phyloP scores from a whole-genome alignment of 2,329 filamentous ascomycete genomes.

The Trichoderma gracile region DNA sequence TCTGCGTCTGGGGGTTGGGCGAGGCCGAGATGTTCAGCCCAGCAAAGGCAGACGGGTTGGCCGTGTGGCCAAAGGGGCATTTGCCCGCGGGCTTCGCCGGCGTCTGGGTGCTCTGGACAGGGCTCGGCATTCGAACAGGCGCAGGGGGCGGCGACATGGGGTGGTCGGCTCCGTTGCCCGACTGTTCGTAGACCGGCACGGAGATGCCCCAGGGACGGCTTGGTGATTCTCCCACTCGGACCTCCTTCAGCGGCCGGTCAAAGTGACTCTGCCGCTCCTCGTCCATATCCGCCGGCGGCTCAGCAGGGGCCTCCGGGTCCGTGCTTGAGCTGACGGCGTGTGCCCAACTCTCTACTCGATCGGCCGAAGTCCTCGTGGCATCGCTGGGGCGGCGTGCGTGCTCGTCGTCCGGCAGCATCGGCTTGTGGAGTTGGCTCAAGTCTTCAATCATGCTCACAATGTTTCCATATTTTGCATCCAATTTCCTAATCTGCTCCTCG shows the following conservation, averaged over 20 bases:
- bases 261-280: slow-evolving; percentile 72
- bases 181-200: slow-evolving; percentile 62
- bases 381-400: slow-evolving; percentile 47
- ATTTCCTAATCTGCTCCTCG: slow-evolving; percentile 77
- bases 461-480: slow-evolving; percentile 93
- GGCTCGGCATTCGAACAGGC: slow-evolving; percentile 53
- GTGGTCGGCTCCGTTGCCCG: slow-evolving; percentile 41
- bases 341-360: slow-evolving; percentile 84
- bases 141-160: slow-evolving; percentile 60
- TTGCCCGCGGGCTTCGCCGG: slow-evolving; percentile 44
- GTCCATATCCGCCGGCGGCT: slow-evolving; percentile 43
- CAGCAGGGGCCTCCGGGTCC: slow-evolving; percentile 35
- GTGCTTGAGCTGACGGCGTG: slow-evolving; percentile 65
- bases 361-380: slow-evolving; percentile 58
- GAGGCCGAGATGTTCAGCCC: slow-evolving; percentile 28
- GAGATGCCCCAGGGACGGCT: slow-evolving; percentile 91
- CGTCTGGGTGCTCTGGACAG: slow-evolving; percentile 34
- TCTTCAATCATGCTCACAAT: slow-evolving; percentile 93
- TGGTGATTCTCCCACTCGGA: slow-evolving; percentile 90
- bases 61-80: slow-evolving; percentile 60
- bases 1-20: slow-evolving; percentile 27
- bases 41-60: slow-evolving; percentile 44
- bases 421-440: slow-evolving; percentile 81
- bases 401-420: slow-evolving; percentile 69
- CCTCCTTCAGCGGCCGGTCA: slow-evolving; percentile 80